phyloP scores from a whole-genome alignment of 2,329 filamentous ascomycete genomes.

The Phaeoacremonium minimum region DNA sequence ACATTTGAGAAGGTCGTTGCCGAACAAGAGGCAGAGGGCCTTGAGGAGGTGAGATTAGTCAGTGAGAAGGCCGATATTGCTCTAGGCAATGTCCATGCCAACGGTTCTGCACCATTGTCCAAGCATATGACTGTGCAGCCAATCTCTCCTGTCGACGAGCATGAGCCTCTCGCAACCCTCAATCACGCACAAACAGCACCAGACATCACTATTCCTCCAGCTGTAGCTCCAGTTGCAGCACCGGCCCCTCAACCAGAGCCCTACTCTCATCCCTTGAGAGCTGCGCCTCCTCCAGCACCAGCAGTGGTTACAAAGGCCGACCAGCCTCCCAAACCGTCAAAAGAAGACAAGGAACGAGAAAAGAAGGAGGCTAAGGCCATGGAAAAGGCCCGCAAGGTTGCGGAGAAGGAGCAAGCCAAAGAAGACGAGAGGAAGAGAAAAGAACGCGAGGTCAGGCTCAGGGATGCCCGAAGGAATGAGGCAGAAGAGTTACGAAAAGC shows the following conservation, averaged over 20 bases:
- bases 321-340: conserved; percentile 31
- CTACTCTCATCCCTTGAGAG: conserved; percentile 18
- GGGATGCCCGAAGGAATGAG: conserved; percentile 44
- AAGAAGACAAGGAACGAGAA: conserved; percentile 60
- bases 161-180: conserved; percentile 52
- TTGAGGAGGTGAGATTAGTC: conserved; percentile 55
- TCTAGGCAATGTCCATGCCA: conserved; percentile 39
- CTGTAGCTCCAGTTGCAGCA: conserved; percentile 14
- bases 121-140: conserved; percentile 47
- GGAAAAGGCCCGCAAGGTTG: conserved; percentile 41
- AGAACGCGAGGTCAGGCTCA: conserved; percentile 25
- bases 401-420: conserved; percentile 41
- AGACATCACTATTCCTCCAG: conserved; percentile 19
- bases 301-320: conserved; percentile 14
- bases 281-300: conserved; percentile 20
- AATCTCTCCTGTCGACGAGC: conserved; percentile 36
- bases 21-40: conserved; percentile 79
- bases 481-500: conserved; percentile 59
- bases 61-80: conserved; percentile 53
- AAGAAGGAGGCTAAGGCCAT: conserved; percentile 63
- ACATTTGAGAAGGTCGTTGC: conserved; percentile 62
- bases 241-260: conserved; percentile 15
- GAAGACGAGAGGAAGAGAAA: conserved; percentile 36
- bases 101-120: conserved; percentile 40
- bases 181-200: conserved; percentile 66